A percentile compares a stretch with the other conserved stretches of the same genome.
These are phyloP conservation scores for Sordariomycetes sp. DNA, from an alignment of 2,329 filamentous ascomycete genomes.

Conservation along the genomic window DNA sequence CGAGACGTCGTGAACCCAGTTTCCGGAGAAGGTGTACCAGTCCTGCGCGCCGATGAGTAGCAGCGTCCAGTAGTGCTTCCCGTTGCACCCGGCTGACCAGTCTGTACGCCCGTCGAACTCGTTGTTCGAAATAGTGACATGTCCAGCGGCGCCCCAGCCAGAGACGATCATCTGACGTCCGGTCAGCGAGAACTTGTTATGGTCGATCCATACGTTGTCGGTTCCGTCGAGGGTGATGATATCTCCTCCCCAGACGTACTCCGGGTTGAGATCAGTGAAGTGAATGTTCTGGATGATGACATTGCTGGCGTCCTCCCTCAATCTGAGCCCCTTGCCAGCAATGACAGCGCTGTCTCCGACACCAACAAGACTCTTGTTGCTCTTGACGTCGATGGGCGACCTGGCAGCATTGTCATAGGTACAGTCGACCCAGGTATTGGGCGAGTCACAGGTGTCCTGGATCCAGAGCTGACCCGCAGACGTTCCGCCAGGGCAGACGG, in stretches of 20 bases:
- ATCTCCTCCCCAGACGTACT: constrained; percentile 52
- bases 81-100: constrained; percentile 32
- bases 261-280: constrained; percentile 44
- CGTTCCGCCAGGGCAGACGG: constrained; percentile 18
- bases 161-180: constrained; percentile 2
- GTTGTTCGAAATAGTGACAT: constrained; percentile 35
- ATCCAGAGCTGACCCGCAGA: not conserved
- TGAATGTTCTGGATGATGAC: constrained; percentile 53
- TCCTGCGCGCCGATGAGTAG: constrained; percentile 26
- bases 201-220: constrained; percentile 41
- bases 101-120: constrained; percentile 31
- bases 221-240: constrained; percentile 41
- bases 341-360: constrained; percentile 43
- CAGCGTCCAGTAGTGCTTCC: constrained; percentile 33
- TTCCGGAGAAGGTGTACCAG: constrained; percentile 46
- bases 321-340: constrained; percentile 46
- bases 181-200: constrained; percentile 27
- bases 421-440: not conserved
- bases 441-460: constrained; percentile 1
- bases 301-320: constrained; percentile 36
- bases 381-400: constrained; percentile 39
- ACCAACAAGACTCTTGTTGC: constrained; percentile 47
- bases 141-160: constrained; percentile 9
- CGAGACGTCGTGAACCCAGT: constrained; percentile 50
- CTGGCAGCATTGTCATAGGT: constrained; percentile 12